Evolutionary conservation across 2,329 filamentous ascomycete genomes (phyloP).

Genomic region (Fusarium drepaniforme): DNA sequence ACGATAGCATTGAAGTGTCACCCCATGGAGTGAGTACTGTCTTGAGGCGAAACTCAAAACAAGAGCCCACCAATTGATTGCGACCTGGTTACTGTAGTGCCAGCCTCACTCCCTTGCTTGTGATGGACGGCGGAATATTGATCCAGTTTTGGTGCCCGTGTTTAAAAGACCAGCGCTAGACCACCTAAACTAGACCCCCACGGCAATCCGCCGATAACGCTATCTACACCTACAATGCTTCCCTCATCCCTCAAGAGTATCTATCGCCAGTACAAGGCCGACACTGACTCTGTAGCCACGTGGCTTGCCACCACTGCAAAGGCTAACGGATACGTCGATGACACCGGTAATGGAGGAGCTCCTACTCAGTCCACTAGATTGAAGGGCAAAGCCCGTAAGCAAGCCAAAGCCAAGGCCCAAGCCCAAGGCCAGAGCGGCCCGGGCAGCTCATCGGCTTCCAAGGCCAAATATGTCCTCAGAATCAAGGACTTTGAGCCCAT

Average conservation of each 20-base stretch:
- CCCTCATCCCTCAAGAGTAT: conserved; percentile 23
- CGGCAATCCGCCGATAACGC: neutral
- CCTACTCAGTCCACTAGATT: no score
- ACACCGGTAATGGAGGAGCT: neutral
- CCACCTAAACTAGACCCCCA: neutral
- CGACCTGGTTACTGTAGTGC: neutral
- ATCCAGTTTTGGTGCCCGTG: neutral
- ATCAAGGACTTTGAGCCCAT: conserved; percentile 36
- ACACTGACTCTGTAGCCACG: conserved; percentile 33
- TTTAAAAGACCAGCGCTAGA: neutral
- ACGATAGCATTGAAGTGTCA: neutral
- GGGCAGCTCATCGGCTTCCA: neutral
- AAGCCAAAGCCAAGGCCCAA: no score
- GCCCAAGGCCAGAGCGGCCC: no score
- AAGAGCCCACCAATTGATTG: neutral
- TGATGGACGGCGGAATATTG: neutral
- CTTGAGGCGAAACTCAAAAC: neutral
- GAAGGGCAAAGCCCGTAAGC: no score
- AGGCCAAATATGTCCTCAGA: conserved; percentile 15
- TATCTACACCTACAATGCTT: conserved; percentile 4
- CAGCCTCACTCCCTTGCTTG: neutral
- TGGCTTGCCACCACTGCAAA: conserved; percentile 34
- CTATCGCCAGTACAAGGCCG: conserved; percentile 36
- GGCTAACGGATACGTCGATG: conserved; percentile 13
- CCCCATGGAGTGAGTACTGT: neutral